Base-by-base conservation (phyloP, 495 filamentous ascomycete genomes). In the Hyaloscypha variabilis region DNA sequence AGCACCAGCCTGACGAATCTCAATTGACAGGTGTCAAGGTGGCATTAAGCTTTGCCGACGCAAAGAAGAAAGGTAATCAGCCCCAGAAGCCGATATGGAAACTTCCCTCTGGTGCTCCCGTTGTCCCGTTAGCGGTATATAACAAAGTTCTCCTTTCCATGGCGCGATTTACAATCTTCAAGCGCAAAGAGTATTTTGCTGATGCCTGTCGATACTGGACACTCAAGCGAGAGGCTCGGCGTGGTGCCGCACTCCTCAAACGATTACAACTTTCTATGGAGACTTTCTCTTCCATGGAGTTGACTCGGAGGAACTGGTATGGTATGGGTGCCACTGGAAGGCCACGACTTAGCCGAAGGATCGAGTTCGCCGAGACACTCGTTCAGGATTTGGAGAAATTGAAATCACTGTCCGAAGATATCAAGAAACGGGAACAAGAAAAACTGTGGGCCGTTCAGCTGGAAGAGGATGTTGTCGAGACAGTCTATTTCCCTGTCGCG, bases 201-300 rank as follows among this genome's bases (percentile, higher is more conserved):
- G 93, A 97, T 72, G 91, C 90, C 2, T 97, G 94, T 79, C 92
- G 91, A 67, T 99, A 97, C 76, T 99, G 95, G 95, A 98, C 95
- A 0, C 79, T 98, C 59, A 99, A 99, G 76, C 85, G 95, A 42
- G 95, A 99, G 75, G 91, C 94, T 50, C 84, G 95, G 39, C 84
- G 95, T 66, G 95, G 95, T 31, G 95, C 95, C 19, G 91, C 94
- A 21, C 80, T 98, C 50, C 82, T 99, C 57, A 97, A 97, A 77
- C 87, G 95, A 42, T 81, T 98, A 10, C 95, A 99, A 72, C 76
- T 97, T 34, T 94, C 97, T 75, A 90, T 93, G 86, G 94, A 97
- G 72, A 90, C 91, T 0, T 99, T 98, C 74, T 92, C 93, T 0
- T 95, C 92, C 0, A 95, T 97, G 89, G 96, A 99, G 77, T 90